Conservation (phyloP, 2,329 filamentous ascomycete genomes). For the Arthrobotrys pseudoclavata region DNA sequence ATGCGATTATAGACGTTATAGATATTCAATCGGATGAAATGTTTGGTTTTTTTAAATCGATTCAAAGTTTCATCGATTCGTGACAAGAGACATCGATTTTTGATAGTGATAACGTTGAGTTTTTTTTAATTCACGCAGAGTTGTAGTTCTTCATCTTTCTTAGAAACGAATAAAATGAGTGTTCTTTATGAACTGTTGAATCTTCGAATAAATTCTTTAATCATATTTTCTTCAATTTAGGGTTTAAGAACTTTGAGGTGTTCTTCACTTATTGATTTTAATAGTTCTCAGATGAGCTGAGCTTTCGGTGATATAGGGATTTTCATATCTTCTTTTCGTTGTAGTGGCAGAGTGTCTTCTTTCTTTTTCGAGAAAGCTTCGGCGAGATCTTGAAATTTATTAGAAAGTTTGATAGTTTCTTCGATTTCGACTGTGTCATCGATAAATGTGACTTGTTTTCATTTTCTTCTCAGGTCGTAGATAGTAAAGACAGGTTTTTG, state of each 20-base stretch:
- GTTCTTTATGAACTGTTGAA: too few species aligned
- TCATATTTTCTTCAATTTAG: too few species aligned
- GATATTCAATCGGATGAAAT: not conserved
- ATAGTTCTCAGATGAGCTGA: not conserved
- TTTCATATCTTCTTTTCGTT: conserved; percentile 1
- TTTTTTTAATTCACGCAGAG: too few species aligned
- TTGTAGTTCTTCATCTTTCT: too few species aligned
- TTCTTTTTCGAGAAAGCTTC: not conserved
- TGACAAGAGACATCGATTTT: not conserved
- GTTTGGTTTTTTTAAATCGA: not conserved
- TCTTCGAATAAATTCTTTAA: too few species aligned
- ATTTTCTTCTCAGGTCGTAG: too few species aligned
- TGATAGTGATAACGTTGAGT: too few species aligned
- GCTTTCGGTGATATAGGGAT: not conserved
- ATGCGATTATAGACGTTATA: not conserved
- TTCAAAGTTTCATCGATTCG: not conserved
- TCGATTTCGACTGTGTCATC: not conserved
- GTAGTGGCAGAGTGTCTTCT: not conserved
- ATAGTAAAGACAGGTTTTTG: too few species aligned
- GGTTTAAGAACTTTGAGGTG: too few species aligned
- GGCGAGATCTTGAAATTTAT: not conserved
- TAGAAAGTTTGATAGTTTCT: not conserved
- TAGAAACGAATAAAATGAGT: too few species aligned
- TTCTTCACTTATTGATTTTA: not conserved
- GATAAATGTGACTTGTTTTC: too few species aligned